Evolutionary conservation across 139 green algal species (phyloP).

Genomic region (Micractinium conductrix): DNA sequence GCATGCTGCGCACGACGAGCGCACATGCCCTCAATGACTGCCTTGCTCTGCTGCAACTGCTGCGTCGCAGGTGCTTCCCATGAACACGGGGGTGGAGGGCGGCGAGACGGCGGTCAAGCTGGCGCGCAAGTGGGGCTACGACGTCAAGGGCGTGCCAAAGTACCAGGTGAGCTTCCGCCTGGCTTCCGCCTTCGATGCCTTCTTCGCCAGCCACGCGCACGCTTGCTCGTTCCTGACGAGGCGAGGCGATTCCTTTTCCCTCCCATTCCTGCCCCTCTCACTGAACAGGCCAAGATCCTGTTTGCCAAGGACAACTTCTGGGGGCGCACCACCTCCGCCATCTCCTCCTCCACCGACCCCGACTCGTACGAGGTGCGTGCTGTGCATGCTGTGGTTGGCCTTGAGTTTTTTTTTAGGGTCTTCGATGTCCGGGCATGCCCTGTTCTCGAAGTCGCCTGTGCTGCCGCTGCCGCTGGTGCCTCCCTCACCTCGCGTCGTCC

Average conservation of each 20-base stretch:
- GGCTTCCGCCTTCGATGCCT: no score
- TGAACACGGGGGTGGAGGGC: slow-evolving; percentile 98
- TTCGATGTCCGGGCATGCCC: no score
- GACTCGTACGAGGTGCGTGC: slow-evolving; percentile 53
- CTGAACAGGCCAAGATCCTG: slow-evolving; percentile 81
- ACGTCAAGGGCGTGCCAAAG: slow-evolving; percentile 93
- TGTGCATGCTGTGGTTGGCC: no score
- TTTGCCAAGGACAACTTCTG: slow-evolving; percentile 98
- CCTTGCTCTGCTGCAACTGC: neutral
- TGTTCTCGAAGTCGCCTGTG: no score
- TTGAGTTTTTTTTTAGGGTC: no score
- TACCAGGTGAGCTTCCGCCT: slow-evolving; percentile 68
- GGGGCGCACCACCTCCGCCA: slow-evolving; percentile 91
- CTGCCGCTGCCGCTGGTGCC: no score
- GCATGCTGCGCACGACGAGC: no score
- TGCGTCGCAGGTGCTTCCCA: slow-evolving; percentile 79
- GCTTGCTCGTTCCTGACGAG: no score
- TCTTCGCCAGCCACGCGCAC: no score
- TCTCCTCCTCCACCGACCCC: slow-evolving; percentile 90
- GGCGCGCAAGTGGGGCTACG: slow-evolving; percentile 80
- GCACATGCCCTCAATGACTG: no score
- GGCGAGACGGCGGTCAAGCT: slow-evolving; percentile 98
- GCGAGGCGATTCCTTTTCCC: no score
- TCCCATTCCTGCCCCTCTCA: neutral
- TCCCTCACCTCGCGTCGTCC: no score